A percentile compares a stretch with the other conserved stretches of the same genome.
Evolutionary conservation across 495 filamentous ascomycete genomes (phyloP).

Genomic region (Tetracladium marchalianum): DNA sequence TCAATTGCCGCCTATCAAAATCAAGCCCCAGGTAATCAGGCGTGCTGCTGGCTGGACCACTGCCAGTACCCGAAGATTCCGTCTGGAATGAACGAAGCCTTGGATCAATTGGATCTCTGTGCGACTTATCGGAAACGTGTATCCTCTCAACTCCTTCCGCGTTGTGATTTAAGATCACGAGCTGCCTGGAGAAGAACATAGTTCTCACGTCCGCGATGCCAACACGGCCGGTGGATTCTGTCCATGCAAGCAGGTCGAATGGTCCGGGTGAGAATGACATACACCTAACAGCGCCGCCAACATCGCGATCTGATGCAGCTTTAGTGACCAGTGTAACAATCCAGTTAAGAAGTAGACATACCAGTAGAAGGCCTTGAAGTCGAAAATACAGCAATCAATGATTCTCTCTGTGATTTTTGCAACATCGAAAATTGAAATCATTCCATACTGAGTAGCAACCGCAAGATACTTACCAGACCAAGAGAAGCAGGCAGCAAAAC

Average conservation of each 20-base stretch:
- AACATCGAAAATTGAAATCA: constrained; percentile 41
- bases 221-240: constrained; percentile 76
- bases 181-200: constrained; percentile 66
- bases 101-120: constrained; percentile 12
- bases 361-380: constrained; percentile 40
- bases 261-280: constrained; percentile 87
- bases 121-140: constrained; percentile 7
- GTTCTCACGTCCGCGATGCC: constrained; percentile 78
- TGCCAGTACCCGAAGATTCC: constrained; percentile 1
- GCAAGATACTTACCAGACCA: constrained; percentile 40
- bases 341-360: too few relatives aligned
- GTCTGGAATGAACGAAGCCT: constrained; percentile 15
- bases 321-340: too few relatives aligned
- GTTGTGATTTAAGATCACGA: constrained; percentile 51
- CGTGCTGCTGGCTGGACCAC: constrained; percentile 5
- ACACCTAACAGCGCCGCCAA: constrained; percentile 73
- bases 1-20: constrained; percentile 15
- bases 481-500: constrained; percentile 46
- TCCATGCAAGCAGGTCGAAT: constrained; percentile 87
- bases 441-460: constrained; percentile 47
- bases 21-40: constrained; percentile 17
- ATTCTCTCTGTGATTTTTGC: constrained; percentile 24
- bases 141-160: constrained; percentile 33
- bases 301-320: constrained; percentile 21
- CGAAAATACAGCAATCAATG: constrained; percentile 32